These are phyloP conservation scores for Brassica cretica DNA, from an alignment of 345 rosid genomes.

Conservation along the genomic window DNA sequence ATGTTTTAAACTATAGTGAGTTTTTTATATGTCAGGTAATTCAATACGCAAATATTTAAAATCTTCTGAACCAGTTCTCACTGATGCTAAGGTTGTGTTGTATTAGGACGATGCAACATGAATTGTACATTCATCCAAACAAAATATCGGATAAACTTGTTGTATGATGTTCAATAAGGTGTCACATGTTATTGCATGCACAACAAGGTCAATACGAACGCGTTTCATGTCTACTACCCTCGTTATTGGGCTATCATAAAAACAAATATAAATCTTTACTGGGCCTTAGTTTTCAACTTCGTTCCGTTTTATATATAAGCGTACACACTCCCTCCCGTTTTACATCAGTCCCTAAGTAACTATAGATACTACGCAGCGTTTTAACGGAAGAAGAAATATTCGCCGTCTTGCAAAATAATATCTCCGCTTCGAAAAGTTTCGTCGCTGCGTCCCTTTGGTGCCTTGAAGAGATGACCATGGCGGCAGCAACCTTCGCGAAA, in stretches of 20 bases:
- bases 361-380: constrained; percentile 23
- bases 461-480: constrained; percentile 42
- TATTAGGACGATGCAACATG: neutral
- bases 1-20: neutral
- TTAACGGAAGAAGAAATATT: neutral
- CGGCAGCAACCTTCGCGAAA: constrained; percentile 38
- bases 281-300: neutral
- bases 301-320: neutral
- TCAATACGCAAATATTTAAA: too few species aligned
- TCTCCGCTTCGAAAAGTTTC: constrained; percentile 6
- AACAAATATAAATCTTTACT: neutral
- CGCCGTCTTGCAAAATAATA: neutral
- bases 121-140: neutral
- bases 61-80: too few species aligned
- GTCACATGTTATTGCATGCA: neutral
- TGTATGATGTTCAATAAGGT: neutral
- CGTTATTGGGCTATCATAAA: neutral
- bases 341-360: neutral
- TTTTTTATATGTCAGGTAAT: neutral
- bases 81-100: constrained; percentile 9
- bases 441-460: constrained; percentile 33
- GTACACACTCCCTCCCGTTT: constrained; percentile 12
- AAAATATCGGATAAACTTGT: too few species aligned
- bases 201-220: neutral
- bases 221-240: neutral